Base-by-base conservation (phyloP, 2,329 filamentous ascomycete species). In the Capronia americana region DNA sequence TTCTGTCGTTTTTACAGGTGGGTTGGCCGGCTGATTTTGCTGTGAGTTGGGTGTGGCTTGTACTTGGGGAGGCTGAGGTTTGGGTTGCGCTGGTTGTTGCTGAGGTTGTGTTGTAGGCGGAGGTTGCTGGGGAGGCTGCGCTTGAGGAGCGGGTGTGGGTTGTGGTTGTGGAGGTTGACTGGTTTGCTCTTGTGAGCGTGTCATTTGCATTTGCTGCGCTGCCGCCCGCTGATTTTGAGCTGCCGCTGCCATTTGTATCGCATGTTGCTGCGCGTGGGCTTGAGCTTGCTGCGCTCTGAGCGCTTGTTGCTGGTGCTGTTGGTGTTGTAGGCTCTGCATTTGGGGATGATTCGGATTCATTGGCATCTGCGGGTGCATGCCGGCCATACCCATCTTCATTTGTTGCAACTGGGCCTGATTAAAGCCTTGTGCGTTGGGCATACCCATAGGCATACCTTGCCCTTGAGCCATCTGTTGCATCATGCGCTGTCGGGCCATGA, bases 161-260 rank as follows among this genome's bases (percentile, higher is more conserved):
- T 81, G 80, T n/a, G 80, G 79, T 69, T 81, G 80, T 20, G 79
- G 78, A 48, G 80, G 79, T 69, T 81, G 80, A 23, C 77, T 77
- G 24, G 79, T 79, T 3, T 75, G 78, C 56, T 75, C 78, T 64
- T 80, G 79, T 14, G 74, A 74, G 59, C 80, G 78, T 53, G 79
- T 78, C 68, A 81, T 77, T 63, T 72, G 78, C 66, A 80, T 80
- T 46, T 79, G 76, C 67, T 81, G 80, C 46, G 77, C 73, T 4
- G 77, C 77, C 46, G 76, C 71, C 51, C 79, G 77, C 58, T 80
- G 79, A 48, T 79, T 79, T n/a, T 79, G 76, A 14, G 74, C 58
- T 26, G 66, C 70, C 24, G 60, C 60, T 3, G 68, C 68, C 60
- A 69, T 65, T 54, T 69, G 68, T 53, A 65, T 64, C 11, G 66